Evolutionary conservation across 441 rosid genomes (phyloP).

Genomic region (Manihot esculenta): DNA sequence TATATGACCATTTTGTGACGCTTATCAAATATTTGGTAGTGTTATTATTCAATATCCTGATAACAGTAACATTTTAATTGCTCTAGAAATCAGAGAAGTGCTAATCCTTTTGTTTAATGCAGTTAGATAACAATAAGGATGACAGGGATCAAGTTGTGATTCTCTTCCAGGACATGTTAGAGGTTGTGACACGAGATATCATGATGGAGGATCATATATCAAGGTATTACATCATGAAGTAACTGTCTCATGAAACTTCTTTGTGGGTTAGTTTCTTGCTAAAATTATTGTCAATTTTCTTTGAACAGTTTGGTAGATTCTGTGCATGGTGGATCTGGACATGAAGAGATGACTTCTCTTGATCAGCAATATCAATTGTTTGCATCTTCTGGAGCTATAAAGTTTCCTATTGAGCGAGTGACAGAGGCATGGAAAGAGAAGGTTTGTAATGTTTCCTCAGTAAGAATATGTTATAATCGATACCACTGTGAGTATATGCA

Average conservation of each 20-base stretch:
- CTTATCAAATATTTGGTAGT: constrained; percentile 89
- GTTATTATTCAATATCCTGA: constrained; percentile 18
- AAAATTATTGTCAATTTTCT: constrained; percentile 19
- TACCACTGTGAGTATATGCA: not conserved
- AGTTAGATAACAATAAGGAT: constrained; percentile 72
- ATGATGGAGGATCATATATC: constrained; percentile 73
- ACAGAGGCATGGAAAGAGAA: constrained; percentile 99
- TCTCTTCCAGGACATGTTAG: constrained; percentile 98
- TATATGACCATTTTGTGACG: constrained; percentile 82
- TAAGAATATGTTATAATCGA: not conserved
- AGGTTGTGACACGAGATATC: constrained; percentile 92
- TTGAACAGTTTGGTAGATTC: constrained; percentile 69
- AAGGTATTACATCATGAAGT: constrained; percentile 45
- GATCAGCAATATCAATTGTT: constrained; percentile 76
- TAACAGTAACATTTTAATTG: constrained; percentile 4
- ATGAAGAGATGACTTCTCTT: constrained; percentile 63
- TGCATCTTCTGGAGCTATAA: constrained; percentile 93
- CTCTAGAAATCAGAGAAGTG: constrained; percentile 14
- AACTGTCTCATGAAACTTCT: constrained; percentile 13
- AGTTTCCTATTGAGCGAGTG: constrained; percentile 64
- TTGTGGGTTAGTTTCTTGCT: constrained; percentile 21
- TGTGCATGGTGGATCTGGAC: constrained; percentile 63
- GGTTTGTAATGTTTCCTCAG: constrained; percentile 44
- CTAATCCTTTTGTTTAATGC: constrained; percentile 24
- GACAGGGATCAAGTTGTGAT: constrained; percentile 92